Evolutionary conservation across 352 stramenopile species (phyloP), one percentile per base, ranked within the genome.

Genomic region (Globisporangium acanthophoron): DNA sequence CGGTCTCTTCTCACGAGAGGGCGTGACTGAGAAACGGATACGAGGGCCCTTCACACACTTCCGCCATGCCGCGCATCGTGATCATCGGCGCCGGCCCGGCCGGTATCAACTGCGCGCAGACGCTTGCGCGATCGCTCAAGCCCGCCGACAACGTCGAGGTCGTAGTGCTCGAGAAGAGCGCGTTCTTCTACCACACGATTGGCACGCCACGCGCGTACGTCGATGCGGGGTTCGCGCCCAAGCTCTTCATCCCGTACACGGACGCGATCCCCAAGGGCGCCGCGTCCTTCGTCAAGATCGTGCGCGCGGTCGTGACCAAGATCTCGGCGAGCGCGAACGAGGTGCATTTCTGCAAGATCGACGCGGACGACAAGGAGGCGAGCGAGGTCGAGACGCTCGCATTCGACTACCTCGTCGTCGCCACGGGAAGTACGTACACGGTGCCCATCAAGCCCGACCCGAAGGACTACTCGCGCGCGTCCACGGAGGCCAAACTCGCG

Each of bases 321-420:
- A 65, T 85, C 37, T 18, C 11, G 41, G 55, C 31, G 33, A 58
- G 21, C 65, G 85, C 24, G 24, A 27, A 27, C 24, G 24, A 27
- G 24, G 24, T 27, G 24, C 24, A 27, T 27, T 27, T 27, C 24
- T 27, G 24, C 24, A 27, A 27, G 24, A 27, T 27, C 43, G 65
- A 47, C 35, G 66, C 72, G 12, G 60, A 73, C 54, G 64, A 65
- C 40, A 53, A 76, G 29, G 58, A 71, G 54, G 52, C 58, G 5
- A 59, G 52, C 3, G 54, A 61, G 46, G 59, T 66, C 46, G 70
- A 76, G 52, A 69, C 53, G 37, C 43, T 87, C 20, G n/a, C 37
- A 5, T 89, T 78, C 51, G 76, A 86, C 71, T 87, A 81, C 55
- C 61, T 87, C 7, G 66, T 89, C 33, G 51, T 89, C 27, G 79